Base-by-base conservation (phyloP, 164 flowering plant genomes). In the Nelumbo lutea region DNA sequence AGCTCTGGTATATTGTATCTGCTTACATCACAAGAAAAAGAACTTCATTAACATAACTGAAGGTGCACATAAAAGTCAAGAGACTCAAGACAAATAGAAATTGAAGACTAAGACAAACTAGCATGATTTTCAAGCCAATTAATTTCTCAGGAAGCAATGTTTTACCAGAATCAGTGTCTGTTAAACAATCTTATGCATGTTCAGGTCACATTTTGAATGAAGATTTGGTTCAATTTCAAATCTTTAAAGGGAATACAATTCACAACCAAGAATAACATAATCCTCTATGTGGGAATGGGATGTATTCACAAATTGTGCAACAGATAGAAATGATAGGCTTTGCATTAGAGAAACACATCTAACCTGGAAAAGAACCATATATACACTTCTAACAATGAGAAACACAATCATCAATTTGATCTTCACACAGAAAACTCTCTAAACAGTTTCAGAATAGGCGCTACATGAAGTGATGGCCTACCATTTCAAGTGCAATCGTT, bases 1-100 rank as follows among this genome's bases (percentile, higher is more conserved):
- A 92, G 78, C 77, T 89, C 94, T 39, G 97, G 97, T 66, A 95
- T 88, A 77, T 92, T 92, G 72, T 92, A 95, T 85, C 99, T 95
- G 83, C 70, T 63, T 27, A 72, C 42, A 69, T 70, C 53, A 9
- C 3, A 68, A 60, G 64, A 9, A 65, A 58, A 41, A 65, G 46
- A 60, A 75, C 27, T 59, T 50, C 56, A 44, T 43, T 10, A n/a
- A 5, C 27, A 27, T 27, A 27, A 61, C 50, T 60, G 2, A 27
- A 43, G 38, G 42, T 27, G 27, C 14, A 66, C 11, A 68, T 13
- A n/a, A 5, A 52, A 44, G 4, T 9, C 59, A 10, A 42, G 27
- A 5, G 45, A 44, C 3, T 9, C 59, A 10, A 42, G 27, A 46
- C n/a, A 55, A 42, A 70, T 40, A 6, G n/a, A 6, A 70, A 61